Percentiles rank a stretch among this genome's conserved stretches.
Evolutionary conservation across 2,329 filamentous ascomycete species (phyloP).

Genomic region (Blastomyces gilchristii): DNA sequence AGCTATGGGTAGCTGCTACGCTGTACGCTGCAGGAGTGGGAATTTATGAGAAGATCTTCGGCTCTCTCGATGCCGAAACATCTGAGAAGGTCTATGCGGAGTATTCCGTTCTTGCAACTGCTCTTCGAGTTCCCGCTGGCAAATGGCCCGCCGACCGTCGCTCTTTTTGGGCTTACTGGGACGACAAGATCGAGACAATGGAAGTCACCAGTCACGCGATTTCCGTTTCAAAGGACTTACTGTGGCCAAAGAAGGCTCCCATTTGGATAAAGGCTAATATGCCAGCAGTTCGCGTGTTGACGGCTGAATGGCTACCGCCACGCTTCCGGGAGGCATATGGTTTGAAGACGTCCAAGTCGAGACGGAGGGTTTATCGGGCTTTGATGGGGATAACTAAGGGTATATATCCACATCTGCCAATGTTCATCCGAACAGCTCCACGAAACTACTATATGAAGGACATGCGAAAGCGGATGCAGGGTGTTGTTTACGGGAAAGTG

Average conservation of each 20-base stretch:
- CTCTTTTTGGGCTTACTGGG: slow-evolving; percentile 33
- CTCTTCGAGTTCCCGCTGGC: slow-evolving; percentile 24
- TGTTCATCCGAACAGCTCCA: slow-evolving; percentile 20
- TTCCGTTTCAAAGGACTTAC: slow-evolving; percentile 22
- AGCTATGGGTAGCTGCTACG: slow-evolving; percentile 35
- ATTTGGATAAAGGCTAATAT: slow-evolving; percentile 20
- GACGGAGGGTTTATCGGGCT: slow-evolving; percentile 16
- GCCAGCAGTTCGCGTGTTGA: slow-evolving; percentile 23
- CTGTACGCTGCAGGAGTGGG: slow-evolving; percentile 30
- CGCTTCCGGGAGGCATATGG: slow-evolving; percentile 22
- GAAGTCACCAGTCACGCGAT: slow-evolving; percentile 25
- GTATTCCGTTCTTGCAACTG: slow-evolving; percentile 22
- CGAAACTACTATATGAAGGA: slow-evolving; percentile 25
- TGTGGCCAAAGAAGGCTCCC: slow-evolving; percentile 22
- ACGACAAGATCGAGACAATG: slow-evolving; percentile 26
- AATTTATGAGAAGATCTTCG: slow-evolving; percentile 30
- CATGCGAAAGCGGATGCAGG: slow-evolving; percentile 21
- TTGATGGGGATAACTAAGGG: slow-evolving; percentile 16
- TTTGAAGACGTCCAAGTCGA: slow-evolving; percentile 18
- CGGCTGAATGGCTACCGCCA: slow-evolving; percentile 23
- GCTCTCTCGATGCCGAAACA: slow-evolving; percentile 20
- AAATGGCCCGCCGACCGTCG: slow-evolving; percentile 29
- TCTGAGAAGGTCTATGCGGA: slow-evolving; percentile 23
- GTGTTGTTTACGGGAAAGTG: neutral
- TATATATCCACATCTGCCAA: slow-evolving; percentile 21